These are phyloP conservation scores for Thermothelomyces thermophilus DNA, from an alignment of 2,329 filamentous ascomycete species.

Conservation along the genomic window DNA sequence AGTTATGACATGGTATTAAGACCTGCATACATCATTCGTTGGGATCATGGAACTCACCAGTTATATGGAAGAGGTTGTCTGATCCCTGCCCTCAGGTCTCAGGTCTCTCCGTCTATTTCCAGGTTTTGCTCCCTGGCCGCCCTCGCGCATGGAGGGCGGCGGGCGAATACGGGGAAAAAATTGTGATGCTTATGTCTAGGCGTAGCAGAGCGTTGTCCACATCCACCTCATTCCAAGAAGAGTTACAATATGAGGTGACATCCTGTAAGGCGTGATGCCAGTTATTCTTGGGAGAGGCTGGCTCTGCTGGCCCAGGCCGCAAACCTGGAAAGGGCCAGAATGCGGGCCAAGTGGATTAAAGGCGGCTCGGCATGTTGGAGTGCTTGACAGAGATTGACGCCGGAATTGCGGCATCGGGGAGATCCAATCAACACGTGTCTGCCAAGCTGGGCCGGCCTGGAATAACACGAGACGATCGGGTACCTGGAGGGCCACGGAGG, in stretches of 20 bases:
- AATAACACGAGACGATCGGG: too few relatives aligned
- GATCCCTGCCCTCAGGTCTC: not conserved
- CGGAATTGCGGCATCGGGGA: not conserved
- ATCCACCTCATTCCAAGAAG: too few relatives aligned
- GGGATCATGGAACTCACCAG: not conserved
- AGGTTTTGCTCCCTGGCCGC: not conserved
- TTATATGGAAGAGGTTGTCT: not conserved
- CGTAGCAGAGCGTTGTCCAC: too few relatives aligned
- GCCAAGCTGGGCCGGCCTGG: not conserved
- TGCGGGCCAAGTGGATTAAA: not conserved
- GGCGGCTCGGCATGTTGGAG: not conserved
- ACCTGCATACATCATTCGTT: not conserved
- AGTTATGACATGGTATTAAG: too few relatives aligned
- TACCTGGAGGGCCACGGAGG: too few relatives aligned
- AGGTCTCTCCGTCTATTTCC: not conserved
- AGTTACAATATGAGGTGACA: not conserved
- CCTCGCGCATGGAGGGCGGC: too few relatives aligned
- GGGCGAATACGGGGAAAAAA: too few relatives aligned
- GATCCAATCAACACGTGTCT: conserved; percentile 4
- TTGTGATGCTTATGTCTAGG: not conserved
- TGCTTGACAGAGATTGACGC: not conserved
- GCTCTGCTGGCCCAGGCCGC: not conserved
- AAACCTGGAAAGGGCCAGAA: not conserved
- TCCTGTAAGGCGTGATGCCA: not conserved
- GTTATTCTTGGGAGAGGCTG: conserved; percentile 4